phyloP scores from a whole-genome alignment of 805 yeast species.

The Cyberlindnera euphorbiae region DNA sequence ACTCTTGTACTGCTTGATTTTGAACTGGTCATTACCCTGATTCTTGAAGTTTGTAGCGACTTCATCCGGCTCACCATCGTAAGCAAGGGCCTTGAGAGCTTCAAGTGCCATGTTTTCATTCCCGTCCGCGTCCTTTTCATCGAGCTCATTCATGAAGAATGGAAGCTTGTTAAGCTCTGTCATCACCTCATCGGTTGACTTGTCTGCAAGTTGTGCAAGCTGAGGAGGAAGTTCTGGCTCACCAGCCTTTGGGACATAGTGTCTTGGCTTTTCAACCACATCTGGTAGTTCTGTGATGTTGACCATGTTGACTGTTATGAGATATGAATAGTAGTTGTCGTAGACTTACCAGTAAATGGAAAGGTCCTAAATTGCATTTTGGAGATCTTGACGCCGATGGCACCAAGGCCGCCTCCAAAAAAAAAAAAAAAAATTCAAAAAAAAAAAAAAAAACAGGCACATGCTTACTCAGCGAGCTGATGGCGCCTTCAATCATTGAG shows the following conservation, averaged over 20 bases:
- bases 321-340: neutral
- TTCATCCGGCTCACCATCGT: conserved; percentile 94
- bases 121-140: conserved; percentile 69
- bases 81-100: conserved; percentile 86
- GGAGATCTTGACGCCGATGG: neutral
- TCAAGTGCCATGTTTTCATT: conserved; percentile 74
- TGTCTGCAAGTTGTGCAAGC: conserved; percentile 54
- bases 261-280: conserved; percentile 24
- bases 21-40: conserved; percentile 89
- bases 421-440: too few species aligned
- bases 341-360: neutral
- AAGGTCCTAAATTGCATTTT: neutral
- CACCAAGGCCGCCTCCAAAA: too few species aligned
- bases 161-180: conserved; percentile 80
- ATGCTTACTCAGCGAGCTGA: too few species aligned
- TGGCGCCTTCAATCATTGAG: too few species aligned
- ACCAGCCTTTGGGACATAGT: conserved; percentile 43
- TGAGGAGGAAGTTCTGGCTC: conserved; percentile 84
- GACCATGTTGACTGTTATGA: conserved; percentile 11
- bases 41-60: conserved; percentile 83
- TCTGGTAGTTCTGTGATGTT: conserved; percentile 16
- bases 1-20: conserved; percentile 60
- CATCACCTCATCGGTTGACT: conserved; percentile 71
- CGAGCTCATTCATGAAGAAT: conserved; percentile 87
- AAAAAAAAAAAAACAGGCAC: too few species aligned